Evolutionary conservation across 208 protist genomes (phyloP).

Genomic region (Trypanosoma scelopori): DNA sequence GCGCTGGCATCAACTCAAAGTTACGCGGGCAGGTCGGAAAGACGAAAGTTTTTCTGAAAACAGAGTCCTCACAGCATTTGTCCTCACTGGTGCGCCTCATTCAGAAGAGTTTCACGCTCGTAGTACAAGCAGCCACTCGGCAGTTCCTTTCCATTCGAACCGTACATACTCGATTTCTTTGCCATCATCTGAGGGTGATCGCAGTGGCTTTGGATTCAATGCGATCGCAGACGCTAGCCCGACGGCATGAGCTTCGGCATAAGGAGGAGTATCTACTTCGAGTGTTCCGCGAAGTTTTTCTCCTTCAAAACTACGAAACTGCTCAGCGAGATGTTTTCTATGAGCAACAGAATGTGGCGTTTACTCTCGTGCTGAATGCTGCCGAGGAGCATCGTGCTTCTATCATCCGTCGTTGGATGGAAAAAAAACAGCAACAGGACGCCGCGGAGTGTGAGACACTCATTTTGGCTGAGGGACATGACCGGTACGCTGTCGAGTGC

Average conservation of each 20-base stretch:
- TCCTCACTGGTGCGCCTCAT: slow-evolving; percentile 9
- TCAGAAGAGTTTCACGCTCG: slow-evolving; percentile 11
- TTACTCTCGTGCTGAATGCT: background rate
- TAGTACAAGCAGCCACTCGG: slow-evolving; percentile 20
- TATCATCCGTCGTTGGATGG: slow-evolving; percentile 1
- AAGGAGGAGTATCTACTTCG: slow-evolving; percentile 14
- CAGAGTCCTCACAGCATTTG: slow-evolving; percentile 25
- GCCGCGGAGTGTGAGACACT: background rate
- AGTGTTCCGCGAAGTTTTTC: slow-evolving; percentile 8
- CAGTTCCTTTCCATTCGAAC: background rate
- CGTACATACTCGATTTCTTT: background rate
- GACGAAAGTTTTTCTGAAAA: slow-evolving; percentile 48
- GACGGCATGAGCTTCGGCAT: slow-evolving; percentile 9
- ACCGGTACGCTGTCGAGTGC: background rate
- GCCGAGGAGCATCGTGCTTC: background rate
- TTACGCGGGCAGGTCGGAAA: slow-evolving; percentile 36
- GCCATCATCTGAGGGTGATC: slow-evolving; percentile 10
- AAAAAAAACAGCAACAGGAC: slow-evolving; percentile 4
- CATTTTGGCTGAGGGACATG: background rate
- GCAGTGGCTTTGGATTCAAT: background rate
- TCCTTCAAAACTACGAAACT: slow-evolving; percentile 19
- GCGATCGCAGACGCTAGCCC: slow-evolving; percentile 1
- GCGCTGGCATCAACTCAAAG: background rate
- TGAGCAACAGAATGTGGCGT: background rate
- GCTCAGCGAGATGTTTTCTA: background rate